Percentiles rank a stretch among this genome's conserved stretches.
These are phyloP conservation scores for Carallia pectinifolia DNA, from an alignment of 345 rosid genomes.

Conservation along the genomic window DNA sequence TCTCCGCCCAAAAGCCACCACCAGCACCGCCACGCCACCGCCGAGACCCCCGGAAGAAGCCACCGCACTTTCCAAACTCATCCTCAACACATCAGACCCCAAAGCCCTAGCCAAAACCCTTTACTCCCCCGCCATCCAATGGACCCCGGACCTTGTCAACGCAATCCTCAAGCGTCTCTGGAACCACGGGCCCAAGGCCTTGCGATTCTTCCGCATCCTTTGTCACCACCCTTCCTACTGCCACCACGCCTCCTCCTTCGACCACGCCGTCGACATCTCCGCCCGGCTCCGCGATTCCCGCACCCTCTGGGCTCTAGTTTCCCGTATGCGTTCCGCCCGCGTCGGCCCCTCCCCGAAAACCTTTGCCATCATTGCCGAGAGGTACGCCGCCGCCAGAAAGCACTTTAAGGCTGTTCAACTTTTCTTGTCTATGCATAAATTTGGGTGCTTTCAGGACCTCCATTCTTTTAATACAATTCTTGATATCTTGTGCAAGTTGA, in stretches of 20 bases:
- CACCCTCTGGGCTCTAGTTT: slow-evolving; percentile 48
- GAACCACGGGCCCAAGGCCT: slow-evolving; percentile 86
- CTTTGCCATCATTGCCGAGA: slow-evolving; percentile 70
- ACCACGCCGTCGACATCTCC: slow-evolving; percentile 77
- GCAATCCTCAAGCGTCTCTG: slow-evolving; percentile 64
- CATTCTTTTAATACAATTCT: slow-evolving; percentile 78
- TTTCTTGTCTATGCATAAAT: slow-evolving; percentile 81
- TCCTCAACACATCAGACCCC: slow-evolving; percentile 40
- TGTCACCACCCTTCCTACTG: slow-evolving; percentile 43
- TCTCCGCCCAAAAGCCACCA: not conserved
- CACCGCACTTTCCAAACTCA: slow-evolving; percentile 30
- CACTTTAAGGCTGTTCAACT: slow-evolving; percentile 67
- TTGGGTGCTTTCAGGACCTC: slow-evolving; percentile 72
- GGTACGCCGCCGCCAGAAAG: slow-evolving; percentile 67
- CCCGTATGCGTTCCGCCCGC: slow-evolving; percentile 68
- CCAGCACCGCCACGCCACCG: slow-evolving; percentile 12
- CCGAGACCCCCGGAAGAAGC: slow-evolving; percentile 21
- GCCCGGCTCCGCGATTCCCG: slow-evolving; percentile 65
- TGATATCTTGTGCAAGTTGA: slow-evolving; percentile 72
- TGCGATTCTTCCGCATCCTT: slow-evolving; percentile 67
- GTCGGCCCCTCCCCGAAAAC: slow-evolving; percentile 66
- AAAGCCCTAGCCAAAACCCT: slow-evolving; percentile 38
- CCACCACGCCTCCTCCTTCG: slow-evolving; percentile 68
- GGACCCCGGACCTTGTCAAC: slow-evolving; percentile 71
- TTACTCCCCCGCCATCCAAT: slow-evolving; percentile 41